Base-by-base conservation (phyloP, 352 stramenopile species). In the Halophytophthora batemanensis region DNA sequence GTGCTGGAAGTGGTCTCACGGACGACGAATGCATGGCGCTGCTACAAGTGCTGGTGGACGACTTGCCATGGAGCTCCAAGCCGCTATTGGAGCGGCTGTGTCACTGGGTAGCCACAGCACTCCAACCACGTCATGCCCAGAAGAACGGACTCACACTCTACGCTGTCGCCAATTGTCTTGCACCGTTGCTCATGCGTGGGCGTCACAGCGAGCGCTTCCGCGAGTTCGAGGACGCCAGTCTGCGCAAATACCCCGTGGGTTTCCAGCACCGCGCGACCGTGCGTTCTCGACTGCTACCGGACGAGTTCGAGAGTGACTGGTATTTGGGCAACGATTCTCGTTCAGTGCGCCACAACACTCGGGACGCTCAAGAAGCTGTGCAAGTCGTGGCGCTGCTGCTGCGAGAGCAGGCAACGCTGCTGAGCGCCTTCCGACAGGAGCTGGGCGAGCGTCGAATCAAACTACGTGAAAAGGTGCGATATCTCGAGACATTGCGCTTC, bases 41-140 rank as follows among this genome's bases (percentile, higher is more conserved):
- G 61, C 61, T 93, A 46, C 61, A 61, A 3, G 69, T 89, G 23
- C 73, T 93, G 33, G 75, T 91, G 19, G 88, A 91, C 56, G 82
- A 93, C 42, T 56, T 93, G 17, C 82, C 82, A 46, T 93, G 82
- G 82, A 88, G 68, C 47, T 74, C 64, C 64, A 91, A 91, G 53
- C 82, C 82, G 22, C 53, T 91, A 22, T 55, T 91, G 12, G 82
- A 93, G 49, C 69, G 81, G 0, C 52, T 93, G 3, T 87, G 78
- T 23, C 77, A 88, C 54, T 64, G 88, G 48, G 53, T 87, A 1
- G 69, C 70, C 40, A 78, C 78, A 18, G 77, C 77, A 11, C 59
- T 93, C 6, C 51, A 77, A n/a, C 82, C 82, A 4, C 58, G 49
- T 2, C 75, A 88, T 40, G 65, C 74, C 2, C 47, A 82, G 40